Evolutionary conservation across 169 alveolate species (phyloP).

Genomic region (Cyclospora cayetanensis): DNA sequence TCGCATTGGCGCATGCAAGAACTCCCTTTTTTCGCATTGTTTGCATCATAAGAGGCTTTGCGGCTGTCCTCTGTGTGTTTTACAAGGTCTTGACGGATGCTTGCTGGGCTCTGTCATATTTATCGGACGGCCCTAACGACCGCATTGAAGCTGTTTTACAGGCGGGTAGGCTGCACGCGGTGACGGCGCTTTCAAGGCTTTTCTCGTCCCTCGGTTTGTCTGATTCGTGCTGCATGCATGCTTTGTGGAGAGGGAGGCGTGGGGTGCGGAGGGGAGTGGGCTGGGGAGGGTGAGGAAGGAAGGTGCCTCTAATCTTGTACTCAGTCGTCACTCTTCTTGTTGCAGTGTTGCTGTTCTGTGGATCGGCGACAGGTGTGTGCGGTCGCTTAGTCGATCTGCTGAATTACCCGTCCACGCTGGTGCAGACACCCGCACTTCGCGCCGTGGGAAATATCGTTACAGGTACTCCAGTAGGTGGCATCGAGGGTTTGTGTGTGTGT

Average conservation of each 20-base stretch:
- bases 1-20: no score
- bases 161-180: conserved; percentile 60
- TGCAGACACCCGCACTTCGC: conserved; percentile 96
- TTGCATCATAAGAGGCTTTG: no score
- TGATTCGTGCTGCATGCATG: no score
- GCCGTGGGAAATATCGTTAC: conserved; percentile 95
- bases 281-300: background rate
- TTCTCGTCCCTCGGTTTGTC: no score
- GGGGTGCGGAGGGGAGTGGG: background rate
- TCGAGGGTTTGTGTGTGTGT: background rate
- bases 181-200: no score
- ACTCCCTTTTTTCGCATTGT: no score
- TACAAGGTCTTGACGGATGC: conserved; percentile 91
- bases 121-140: conserved; percentile 92
- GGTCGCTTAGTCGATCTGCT: conserved; percentile 92
- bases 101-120: conserved; percentile 94
- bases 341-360: no score
- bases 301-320: no score
- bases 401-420: conserved; percentile 86
- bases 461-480: conserved; percentile 83
- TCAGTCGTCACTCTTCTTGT: no score
- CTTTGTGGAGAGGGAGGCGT: background rate
- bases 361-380: conserved; percentile 92
- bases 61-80: no score
- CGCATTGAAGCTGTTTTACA: conserved; percentile 86